These are phyloP conservation scores for Cladosporium sphaerospermum DNA, from an alignment of 2,329 filamentous ascomycete species.

Conservation along the genomic window DNA sequence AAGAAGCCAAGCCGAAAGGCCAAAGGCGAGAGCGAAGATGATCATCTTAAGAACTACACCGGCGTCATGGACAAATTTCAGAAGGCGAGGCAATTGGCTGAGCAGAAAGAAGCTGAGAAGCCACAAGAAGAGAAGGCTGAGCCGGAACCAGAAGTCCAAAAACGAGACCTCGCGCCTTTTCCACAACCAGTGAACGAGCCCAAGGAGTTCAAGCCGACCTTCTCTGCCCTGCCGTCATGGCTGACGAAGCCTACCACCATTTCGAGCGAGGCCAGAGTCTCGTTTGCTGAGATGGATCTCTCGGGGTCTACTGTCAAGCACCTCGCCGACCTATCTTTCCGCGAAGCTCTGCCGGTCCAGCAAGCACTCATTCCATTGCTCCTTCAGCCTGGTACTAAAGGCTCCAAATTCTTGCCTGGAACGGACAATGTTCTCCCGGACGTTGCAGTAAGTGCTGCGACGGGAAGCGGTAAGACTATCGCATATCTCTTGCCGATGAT, in stretches of 20 bases:
- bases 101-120: not conserved
- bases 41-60: conserved; percentile 26
- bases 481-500: conserved; percentile 85
- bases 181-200: conserved; percentile 66
- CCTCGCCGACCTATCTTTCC: conserved; percentile 63
- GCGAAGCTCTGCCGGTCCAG: conserved; percentile 71
- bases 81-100: conserved; percentile 33
- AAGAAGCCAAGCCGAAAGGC: conserved; percentile 27
- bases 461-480: conserved; percentile 91
- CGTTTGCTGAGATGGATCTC: conserved; percentile 62
- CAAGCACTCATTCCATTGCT: conserved; percentile 74
- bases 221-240: conserved; percentile 76
- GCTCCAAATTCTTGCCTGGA: conserved; percentile 21
- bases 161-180: conserved; percentile 63
- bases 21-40: conserved; percentile 21
- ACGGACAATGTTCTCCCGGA: conserved; percentile 48
- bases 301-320: conserved; percentile 52
- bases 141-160: conserved; percentile 24
- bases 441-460: conserved; percentile 83
- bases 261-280: conserved; percentile 50
- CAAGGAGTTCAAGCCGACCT: conserved; percentile 56
- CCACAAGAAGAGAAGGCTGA: conserved; percentile 9
- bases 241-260: conserved; percentile 68
- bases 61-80: conserved; percentile 41
- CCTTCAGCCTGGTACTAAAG: conserved; percentile 48